Percentiles rank a stretch among this genome's conserved stretches.
Evolutionary conservation across 176 grass and related monocot genomes (phyloP).

Genomic region (Oryza meridionalis): DNA sequence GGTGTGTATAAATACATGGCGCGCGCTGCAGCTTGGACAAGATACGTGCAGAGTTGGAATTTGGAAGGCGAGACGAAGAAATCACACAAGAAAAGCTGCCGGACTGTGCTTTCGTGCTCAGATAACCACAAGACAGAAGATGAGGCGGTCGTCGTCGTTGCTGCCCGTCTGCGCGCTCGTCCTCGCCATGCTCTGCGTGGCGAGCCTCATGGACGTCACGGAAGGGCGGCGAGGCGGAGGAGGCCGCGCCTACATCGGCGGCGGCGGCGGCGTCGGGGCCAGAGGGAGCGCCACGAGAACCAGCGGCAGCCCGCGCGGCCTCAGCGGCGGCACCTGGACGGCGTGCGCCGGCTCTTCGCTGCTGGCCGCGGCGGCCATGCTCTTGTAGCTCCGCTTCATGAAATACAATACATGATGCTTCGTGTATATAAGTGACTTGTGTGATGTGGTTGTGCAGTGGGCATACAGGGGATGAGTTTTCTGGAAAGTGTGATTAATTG

Average conservation of each 20-base stretch:
- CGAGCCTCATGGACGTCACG: constrained; percentile 33
- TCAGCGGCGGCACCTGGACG: constrained; percentile 45
- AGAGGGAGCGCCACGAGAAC: background rate
- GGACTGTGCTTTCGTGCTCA: background rate
- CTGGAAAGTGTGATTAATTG: background rate
- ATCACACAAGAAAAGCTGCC: background rate
- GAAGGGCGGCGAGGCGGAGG: constrained; percentile 23
- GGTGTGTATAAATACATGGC: background rate
- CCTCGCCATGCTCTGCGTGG: constrained; percentile 23
- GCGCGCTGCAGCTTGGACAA: background rate
- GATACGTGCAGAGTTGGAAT: background rate
- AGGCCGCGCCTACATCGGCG: constrained; percentile 9
- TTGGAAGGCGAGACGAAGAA: background rate
- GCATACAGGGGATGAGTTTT: background rate
- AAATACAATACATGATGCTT: background rate
- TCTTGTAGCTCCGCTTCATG: constrained; percentile 6
- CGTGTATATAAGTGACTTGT: background rate
- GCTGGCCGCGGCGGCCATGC: constrained; percentile 31
- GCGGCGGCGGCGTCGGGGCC: constrained; percentile 34
- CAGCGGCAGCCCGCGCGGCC: constrained; percentile 9
- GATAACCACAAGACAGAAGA: constrained; percentile 11
- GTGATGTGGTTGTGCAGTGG: background rate
- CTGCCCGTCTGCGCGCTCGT: constrained; percentile 13
- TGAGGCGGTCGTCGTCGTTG: background rate
- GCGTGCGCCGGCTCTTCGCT: constrained; percentile 30